A percentile compares a stretch with the other conserved stretches of the same genome.
phyloP scores from a whole-genome alignment of 768 basidiomycete species.

The Fistulinella prunicolor region DNA sequence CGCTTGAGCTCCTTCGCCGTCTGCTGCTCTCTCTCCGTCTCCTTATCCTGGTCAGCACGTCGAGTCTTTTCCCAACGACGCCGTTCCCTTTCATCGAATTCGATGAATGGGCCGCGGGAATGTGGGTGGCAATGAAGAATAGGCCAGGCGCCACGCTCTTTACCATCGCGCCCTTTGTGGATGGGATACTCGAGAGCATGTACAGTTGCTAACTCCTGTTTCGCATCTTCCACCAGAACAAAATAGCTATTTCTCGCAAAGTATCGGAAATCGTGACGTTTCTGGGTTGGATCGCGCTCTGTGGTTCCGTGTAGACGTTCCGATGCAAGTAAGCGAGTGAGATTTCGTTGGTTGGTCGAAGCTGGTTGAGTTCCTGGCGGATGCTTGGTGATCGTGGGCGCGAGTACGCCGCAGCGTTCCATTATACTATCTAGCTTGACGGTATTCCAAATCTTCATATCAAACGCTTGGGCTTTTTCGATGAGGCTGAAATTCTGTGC shows the following conservation, averaged over 20 bases:
- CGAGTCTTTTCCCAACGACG: conserved; percentile 61
- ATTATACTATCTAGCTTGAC: conserved; percentile 70
- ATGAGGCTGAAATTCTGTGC: conserved; percentile 48
- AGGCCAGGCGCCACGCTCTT: conserved; percentile 72
- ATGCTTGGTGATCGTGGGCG: conserved; percentile 27
- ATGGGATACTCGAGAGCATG: conserved; percentile 77
- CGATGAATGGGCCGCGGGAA: conserved; percentile 69
- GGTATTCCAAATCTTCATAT: conserved; percentile 86
- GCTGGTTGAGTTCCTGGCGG: conserved; percentile 30
- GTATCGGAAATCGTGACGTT: conserved; percentile 84
- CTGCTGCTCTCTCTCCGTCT: conserved; percentile 28
- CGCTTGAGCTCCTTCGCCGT: conserved; percentile 27
- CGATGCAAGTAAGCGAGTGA: conserved; percentile 67
- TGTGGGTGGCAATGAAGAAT: conserved; percentile 74
- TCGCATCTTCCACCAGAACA: conserved; percentile 89
- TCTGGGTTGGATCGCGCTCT: conserved; percentile 90
- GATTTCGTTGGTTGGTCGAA: conserved; percentile 42
- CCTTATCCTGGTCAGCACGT: conserved; percentile 37
- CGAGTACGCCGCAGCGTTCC: conserved; percentile 54
- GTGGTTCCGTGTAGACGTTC: conserved; percentile 82
- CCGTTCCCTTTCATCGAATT: conserved; percentile 73
- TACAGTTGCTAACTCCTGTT: conserved; percentile 79
- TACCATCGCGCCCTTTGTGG: conserved; percentile 48
- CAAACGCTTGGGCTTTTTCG: conserved; percentile 62
- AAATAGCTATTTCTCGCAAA: conserved; percentile 75